Conservation (phyloP, 345 rosid species). For the Arabidopsis arenosa region DNA sequence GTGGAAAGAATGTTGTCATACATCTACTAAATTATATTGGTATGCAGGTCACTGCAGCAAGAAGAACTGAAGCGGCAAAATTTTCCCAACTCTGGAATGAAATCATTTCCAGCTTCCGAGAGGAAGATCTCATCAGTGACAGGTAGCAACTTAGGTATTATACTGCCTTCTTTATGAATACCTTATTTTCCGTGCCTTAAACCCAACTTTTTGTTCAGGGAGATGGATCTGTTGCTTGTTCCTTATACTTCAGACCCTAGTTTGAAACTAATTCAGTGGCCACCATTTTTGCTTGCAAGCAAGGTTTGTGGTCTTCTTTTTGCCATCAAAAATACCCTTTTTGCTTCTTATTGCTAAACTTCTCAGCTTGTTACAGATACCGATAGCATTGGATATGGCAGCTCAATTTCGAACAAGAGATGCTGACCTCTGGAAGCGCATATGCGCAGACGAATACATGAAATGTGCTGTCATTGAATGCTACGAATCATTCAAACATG, state of each 20-base stretch:
- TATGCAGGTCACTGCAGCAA: constrained; percentile 77
- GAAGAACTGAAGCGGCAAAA: constrained; percentile 98
- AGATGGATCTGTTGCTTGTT: constrained; percentile 94
- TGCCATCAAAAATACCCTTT: constrained; percentile 16
- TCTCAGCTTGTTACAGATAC: constrained; percentile 62
- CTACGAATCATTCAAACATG: constrained; percentile 88
- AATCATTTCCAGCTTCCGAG: constrained; percentile 92
- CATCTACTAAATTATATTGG: constrained; percentile 30
- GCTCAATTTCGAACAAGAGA: constrained; percentile 81
- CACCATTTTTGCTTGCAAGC: constrained; percentile 97
- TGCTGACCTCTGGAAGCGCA: constrained; percentile 94
- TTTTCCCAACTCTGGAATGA: constrained; percentile 99
- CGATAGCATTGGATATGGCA: constrained; percentile 96
- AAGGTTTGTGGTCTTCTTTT: constrained; percentile 61
- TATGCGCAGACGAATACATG: constrained; percentile 95
- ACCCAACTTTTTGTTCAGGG: constrained; percentile 61
- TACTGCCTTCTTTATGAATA: constrained; percentile 13
- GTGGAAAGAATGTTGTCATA: constrained; percentile 20
- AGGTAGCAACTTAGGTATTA: constrained; percentile 59
- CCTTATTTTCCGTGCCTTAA: constrained; percentile 33
- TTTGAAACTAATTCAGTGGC: constrained; percentile 96
- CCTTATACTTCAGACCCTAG: constrained; percentile 93
- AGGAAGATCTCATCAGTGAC: constrained; percentile 97
- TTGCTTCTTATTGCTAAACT: constrained; percentile 14
- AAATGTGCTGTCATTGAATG: constrained; percentile 98